These are phyloP conservation scores for Neckera pumila DNA, from an alignment of 225 moss, liverwort and hornwort genomes.

Conservation along the genomic window DNA sequence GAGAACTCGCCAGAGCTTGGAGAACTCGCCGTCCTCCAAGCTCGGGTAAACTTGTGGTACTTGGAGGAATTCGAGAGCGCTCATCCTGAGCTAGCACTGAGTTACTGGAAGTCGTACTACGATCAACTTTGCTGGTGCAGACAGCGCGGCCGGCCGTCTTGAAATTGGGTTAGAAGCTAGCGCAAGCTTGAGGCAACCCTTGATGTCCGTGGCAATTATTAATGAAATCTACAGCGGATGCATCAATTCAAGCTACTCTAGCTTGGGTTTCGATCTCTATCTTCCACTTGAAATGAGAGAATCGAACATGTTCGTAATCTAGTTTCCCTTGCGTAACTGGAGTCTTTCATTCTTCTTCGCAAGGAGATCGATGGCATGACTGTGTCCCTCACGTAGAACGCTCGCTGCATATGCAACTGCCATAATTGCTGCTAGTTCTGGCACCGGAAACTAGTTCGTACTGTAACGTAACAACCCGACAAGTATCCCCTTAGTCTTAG, in stretches of 20 bases:
- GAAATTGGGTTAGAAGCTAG: background rate
- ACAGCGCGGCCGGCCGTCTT: background rate
- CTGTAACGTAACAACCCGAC: background rate
- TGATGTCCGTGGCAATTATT: background rate
- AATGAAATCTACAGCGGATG: background rate
- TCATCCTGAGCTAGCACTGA: background rate
- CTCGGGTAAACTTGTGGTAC: background rate
- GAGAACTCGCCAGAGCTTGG: background rate
- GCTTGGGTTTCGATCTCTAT: background rate
- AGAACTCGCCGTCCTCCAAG: background rate
- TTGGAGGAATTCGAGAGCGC: background rate
- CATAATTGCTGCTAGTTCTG: background rate
- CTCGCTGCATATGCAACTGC: background rate
- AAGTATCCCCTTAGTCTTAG: background rate
- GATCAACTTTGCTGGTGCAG: background rate
- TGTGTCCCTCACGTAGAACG: background rate
- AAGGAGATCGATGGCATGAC: background rate
- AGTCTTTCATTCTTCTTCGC: slow-evolving; percentile 1
- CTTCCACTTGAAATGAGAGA: background rate
- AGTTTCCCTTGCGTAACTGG: background rate
- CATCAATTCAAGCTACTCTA: background rate
- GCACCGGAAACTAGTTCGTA: background rate
- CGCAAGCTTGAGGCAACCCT: background rate
- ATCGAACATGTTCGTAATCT: background rate
- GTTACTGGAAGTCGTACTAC: background rate